Base-by-base conservation (phyloP, 2,329 filamentous ascomycete genomes). In the Pleomassaria siparia region DNA sequence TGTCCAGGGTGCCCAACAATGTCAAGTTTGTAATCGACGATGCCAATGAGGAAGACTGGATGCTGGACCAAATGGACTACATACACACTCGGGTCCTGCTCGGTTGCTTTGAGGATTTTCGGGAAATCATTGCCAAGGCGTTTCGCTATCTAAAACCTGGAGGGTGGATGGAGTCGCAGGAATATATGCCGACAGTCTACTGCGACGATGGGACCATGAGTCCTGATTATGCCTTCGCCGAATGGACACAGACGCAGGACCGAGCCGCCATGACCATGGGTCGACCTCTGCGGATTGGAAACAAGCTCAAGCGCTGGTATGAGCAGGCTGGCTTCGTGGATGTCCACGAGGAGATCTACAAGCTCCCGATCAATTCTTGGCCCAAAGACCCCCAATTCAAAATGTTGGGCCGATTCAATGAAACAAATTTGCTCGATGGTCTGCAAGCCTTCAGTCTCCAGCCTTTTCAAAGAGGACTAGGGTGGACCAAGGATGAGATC, bases 11-110 rank as follows among this genome's bases (percentile, higher is more conserved):
- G 1, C 87, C 88, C 0, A 79, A 81, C 15, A 91, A 91, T 53
- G 85, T 90, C 12, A 81, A 83, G 52, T 91, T 91, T 55, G 83
- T 83, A 50, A 79, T 91, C 37, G 86, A 90, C 61, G 87, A 91
- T 62, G 76, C 79, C 42, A 81, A 84, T 60, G 73, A 76, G 1
- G 73, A 54, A 9, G 79, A 86, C 46, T 84, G 82, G 82, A 71
- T 80, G 70, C 62, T 81, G 70, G 71, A 75, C 4, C 58, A 71
- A 54, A 76, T 85, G 57, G 82, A 86, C 65, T 79, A 80, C 49
- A 76, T 87, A 47, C 83, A 85, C 65, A 76, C 80, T 2, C 76
- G 80, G 36, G 72, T 82, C 56, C 75, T 87, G 69, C 72, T 75
- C 2, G 84, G 84, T 16, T 76, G 77, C 40, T 78, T 86, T 52